A percentile compares a stretch with the other conserved stretches of the same genome.
Conservation (phyloP, 139 green algal species). For the Diplosphaera chodatii region DNA sequence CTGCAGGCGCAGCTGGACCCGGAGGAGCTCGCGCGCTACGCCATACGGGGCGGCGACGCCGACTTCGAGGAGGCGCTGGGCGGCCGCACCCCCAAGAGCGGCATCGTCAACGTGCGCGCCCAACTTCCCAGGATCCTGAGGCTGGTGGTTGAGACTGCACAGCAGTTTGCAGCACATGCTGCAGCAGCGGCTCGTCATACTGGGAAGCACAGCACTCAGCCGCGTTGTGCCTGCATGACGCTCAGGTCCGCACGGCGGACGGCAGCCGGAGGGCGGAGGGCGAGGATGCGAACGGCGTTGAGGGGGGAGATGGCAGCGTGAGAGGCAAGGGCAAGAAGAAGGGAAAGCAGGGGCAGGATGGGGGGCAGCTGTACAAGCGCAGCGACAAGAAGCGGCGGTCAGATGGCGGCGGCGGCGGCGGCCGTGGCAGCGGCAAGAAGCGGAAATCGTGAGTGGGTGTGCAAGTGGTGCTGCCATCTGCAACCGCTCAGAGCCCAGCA, state of each 20-base stretch:
- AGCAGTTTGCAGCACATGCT: too few species aligned
- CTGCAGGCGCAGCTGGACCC: slow-evolving; percentile 48
- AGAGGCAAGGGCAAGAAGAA: slow-evolving; percentile 9
- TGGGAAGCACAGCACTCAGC: slow-evolving; percentile 5
- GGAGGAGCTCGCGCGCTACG: slow-evolving; percentile 65
- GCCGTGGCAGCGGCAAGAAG: not conserved
- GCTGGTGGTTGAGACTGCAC: not conserved
- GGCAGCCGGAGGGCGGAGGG: not conserved
- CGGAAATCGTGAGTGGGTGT: not conserved
- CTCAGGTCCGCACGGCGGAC: too few species aligned
- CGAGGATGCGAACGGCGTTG: not conserved
- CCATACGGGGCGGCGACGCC: slow-evolving; percentile 40
- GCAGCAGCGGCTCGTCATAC: too few species aligned
- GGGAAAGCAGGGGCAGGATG: slow-evolving; percentile 5
- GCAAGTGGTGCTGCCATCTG: too few species aligned
- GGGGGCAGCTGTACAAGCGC: not conserved
- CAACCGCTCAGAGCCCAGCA: too few species aligned
- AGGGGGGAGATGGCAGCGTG: slow-evolving; percentile 8
- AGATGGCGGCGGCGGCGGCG: too few species aligned
- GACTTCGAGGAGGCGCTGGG: slow-evolving; percentile 55
- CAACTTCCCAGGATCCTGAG: not conserved
- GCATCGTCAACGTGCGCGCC: slow-evolving; percentile 1
- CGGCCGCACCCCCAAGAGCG: slow-evolving; percentile 12
- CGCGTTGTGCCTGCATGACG: slow-evolving; percentile 28
- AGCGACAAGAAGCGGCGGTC: not conserved